A percentile compares a stretch with the other conserved stretches of the same genome.
Conservation (phyloP, 2,329 filamentous ascomycete species). For the Curvularia lunata region DNA sequence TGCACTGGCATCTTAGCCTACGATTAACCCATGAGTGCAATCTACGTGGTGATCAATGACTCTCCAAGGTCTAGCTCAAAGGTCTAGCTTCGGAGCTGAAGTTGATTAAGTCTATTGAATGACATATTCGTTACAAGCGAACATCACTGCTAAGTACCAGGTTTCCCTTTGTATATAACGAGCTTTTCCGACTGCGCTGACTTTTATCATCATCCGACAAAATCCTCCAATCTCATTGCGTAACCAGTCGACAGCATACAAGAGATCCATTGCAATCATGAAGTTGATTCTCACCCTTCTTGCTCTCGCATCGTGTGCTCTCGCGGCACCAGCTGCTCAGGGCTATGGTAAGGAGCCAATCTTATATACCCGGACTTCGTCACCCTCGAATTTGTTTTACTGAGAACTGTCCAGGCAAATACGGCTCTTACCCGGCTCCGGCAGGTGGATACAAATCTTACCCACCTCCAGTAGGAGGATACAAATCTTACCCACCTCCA, state of each 20-base stretch:
- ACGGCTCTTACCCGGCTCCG: background rate
- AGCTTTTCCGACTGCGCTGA: background rate
- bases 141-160: background rate
- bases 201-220: background rate
- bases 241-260: background rate
- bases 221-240: background rate
- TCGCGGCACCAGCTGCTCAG: conserved; percentile 30
- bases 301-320: conserved; percentile 27
- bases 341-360: conserved; percentile 22
- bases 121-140: background rate
- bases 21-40: background rate
- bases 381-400: background rate
- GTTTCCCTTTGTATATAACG: background rate
- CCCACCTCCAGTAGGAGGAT: conserved; percentile 1
- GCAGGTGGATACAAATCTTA: too few relatives aligned
- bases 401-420: background rate
- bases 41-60: background rate
- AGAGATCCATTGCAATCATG: conserved; percentile 14
- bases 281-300: conserved; percentile 29
- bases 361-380: background rate
- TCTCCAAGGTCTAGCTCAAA: background rate
- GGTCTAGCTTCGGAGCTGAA: background rate
- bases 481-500: background rate
- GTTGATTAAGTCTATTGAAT: background rate
- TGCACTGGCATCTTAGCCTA: background rate